These are phyloP conservation scores for Stentor coeruleus DNA, from an alignment of 73 alveolate genomes.

Conservation along the genomic window DNA sequence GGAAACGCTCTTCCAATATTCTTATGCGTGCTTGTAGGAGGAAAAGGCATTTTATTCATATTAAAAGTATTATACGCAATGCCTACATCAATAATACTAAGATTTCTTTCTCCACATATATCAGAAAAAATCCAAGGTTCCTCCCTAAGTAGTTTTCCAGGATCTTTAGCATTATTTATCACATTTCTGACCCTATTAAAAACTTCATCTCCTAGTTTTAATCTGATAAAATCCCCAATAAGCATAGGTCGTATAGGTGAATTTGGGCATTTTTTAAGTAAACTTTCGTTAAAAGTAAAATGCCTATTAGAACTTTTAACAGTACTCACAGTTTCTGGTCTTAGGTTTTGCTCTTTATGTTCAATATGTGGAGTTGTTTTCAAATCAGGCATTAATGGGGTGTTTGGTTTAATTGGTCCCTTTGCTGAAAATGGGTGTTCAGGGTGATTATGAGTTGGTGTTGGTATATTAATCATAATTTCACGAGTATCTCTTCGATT, in stretches of 20 bases:
- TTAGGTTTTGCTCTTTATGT: neutral
- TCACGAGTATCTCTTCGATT: too few relatives aligned
- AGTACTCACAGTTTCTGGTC: neutral
- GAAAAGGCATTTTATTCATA: too few relatives aligned
- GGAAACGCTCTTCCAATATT: too few relatives aligned
- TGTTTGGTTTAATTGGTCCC: neutral
- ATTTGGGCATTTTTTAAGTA: neutral
- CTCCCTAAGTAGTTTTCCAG: too few relatives aligned
- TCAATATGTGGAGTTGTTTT: neutral
- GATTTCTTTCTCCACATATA: conserved; percentile 8
- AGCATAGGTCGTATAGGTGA: neutral
- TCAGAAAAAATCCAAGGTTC: too few relatives aligned
- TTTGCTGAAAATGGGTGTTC: neutral
- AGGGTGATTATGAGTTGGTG: neutral
- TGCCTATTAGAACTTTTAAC: neutral
- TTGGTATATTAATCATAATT: too few relatives aligned
- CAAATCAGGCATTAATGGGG: neutral
- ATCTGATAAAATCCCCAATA: neutral
- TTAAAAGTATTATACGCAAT: neutral
- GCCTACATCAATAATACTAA: neutral
- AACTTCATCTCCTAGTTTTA: neutral
- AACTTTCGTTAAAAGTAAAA: conserved; percentile 4
- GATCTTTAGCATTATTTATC: too few relatives aligned
- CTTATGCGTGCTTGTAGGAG: too few relatives aligned
- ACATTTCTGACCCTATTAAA: neutral